These are phyloP conservation scores for Leccinum variicolor DNA, from an alignment of 768 basidiomycete genomes.

Conservation along the genomic window DNA sequence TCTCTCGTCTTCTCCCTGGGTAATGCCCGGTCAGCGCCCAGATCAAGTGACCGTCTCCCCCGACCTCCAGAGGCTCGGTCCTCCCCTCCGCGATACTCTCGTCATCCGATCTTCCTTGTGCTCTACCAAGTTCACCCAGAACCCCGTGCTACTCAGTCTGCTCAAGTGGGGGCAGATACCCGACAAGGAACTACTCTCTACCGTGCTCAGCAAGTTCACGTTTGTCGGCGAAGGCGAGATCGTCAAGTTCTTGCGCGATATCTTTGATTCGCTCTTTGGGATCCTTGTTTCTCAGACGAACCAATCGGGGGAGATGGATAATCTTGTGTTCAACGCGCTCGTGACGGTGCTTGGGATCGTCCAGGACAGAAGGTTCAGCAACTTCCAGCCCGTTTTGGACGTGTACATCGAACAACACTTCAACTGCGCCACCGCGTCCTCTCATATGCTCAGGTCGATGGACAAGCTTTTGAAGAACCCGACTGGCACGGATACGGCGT, in stretches of 20 bases:
- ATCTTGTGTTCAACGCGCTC: conserved; percentile 84
- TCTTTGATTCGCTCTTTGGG: conserved; percentile 90
- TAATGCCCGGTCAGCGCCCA: conserved; percentile 50
- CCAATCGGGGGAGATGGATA: conserved; percentile 74
- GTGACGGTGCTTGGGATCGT: conserved; percentile 91
- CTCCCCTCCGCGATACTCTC: conserved; percentile 73
- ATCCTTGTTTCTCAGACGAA: conserved; percentile 78
- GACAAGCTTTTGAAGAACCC: conserved; percentile 75
- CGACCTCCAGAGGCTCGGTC: conserved; percentile 62
- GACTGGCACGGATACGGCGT: conserved; percentile 66
- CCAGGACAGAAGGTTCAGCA: conserved; percentile 91
- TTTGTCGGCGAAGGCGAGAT: conserved; percentile 95
- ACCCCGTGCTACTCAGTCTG: conserved; percentile 74
- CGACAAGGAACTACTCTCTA: conserved; percentile 62
- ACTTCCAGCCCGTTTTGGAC: conserved; percentile 91
- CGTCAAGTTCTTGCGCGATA: conserved; percentile 86
- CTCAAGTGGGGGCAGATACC: conserved; percentile 75
- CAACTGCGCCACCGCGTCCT: conserved; percentile 72
- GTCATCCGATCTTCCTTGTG: conserved; percentile 86
- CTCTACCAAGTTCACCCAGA: conserved; percentile 91
- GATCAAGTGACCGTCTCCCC: conserved; percentile 58
- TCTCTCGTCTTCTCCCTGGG: conserved; percentile 62
- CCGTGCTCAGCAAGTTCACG: conserved; percentile 77
- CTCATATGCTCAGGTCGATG: conserved; percentile 86
- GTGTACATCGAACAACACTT: conserved; percentile 93